Conservation (phyloP, 1,284 basidiomycete species). For the Pseudozyma sp. region DNA sequence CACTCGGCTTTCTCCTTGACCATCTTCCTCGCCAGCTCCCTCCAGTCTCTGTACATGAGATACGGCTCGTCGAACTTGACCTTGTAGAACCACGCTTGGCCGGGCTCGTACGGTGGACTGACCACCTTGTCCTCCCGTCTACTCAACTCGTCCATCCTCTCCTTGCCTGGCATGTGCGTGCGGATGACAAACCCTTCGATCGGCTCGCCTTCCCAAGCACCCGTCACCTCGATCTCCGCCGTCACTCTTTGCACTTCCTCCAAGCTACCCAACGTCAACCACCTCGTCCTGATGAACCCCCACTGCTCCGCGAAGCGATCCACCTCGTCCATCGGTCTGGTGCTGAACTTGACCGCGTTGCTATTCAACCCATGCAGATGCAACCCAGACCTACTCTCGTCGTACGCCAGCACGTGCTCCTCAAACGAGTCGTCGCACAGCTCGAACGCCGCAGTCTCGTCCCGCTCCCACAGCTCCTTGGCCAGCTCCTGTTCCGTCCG, state of each 20-base stretch:
- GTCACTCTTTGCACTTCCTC: slow-evolving; percentile 81
- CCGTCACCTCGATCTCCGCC: slow-evolving; percentile 76
- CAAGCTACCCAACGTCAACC: slow-evolving; percentile 75
- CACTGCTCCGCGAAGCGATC: slow-evolving; percentile 82
- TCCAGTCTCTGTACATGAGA: slow-evolving; percentile 97
- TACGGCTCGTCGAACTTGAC: slow-evolving; percentile 99
- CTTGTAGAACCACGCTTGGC: slow-evolving; percentile 97
- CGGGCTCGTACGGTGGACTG: slow-evolving; percentile 70
- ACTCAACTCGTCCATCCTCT: slow-evolving; percentile 67
- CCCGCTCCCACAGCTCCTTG: slow-evolving; percentile 79
- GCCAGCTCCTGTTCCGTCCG: slow-evolving; percentile 83
- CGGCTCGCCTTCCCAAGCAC: slow-evolving; percentile 82
- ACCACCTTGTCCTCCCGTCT: slow-evolving; percentile 12
- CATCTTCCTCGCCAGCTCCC: slow-evolving; percentile 84
- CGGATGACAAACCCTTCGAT: slow-evolving; percentile 95
- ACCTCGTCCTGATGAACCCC: slow-evolving; percentile 88
- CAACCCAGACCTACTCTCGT: slow-evolving; percentile 84
- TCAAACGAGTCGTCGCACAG: slow-evolving; percentile 98
- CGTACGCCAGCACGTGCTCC: slow-evolving; percentile 91
- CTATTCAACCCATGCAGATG: slow-evolving; percentile 87
- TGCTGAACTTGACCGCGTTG: slow-evolving; percentile 79
- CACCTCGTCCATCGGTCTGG: slow-evolving; percentile 74
- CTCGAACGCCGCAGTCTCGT: slow-evolving; percentile 84
- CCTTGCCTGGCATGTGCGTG: slow-evolving; percentile 55
- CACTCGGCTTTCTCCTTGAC: slow-evolving; percentile 51